Percentiles rank a stretch among this genome's conserved stretches.
These are phyloP conservation scores for Xylariaceae sp. DNA, from an alignment of 2,329 filamentous ascomycete species.

Conservation along the genomic window DNA sequence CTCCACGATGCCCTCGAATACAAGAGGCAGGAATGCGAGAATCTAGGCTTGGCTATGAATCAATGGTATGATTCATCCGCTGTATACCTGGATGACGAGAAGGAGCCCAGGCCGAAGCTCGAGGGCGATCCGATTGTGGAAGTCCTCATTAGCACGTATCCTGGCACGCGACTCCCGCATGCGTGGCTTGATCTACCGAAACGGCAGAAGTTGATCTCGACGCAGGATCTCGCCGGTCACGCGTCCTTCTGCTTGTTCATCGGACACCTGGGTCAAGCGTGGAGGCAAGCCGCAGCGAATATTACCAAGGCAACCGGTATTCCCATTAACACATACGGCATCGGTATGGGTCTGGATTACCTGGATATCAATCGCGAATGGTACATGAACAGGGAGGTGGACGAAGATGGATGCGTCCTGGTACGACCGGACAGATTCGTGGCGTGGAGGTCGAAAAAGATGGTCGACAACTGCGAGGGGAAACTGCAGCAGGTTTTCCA, in stretches of 20 bases:
- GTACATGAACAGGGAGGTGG: conserved; percentile 46
- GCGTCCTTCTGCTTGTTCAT: conserved; percentile 46
- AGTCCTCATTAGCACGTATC: conserved; percentile 42
- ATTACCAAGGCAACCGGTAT: conserved; percentile 39
- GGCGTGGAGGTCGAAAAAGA: conserved; percentile 40
- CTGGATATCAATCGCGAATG: conserved; percentile 60
- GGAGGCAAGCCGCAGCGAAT: conserved; percentile 44
- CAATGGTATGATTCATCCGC: conserved; percentile 44
- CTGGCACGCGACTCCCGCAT: conserved; percentile 56
- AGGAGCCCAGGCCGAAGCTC: conserved; percentile 29
- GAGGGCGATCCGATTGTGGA: conserved; percentile 22
- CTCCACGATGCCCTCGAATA: conserved; percentile 42
- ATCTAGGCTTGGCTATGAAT: conserved; percentile 35
- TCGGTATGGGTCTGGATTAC: conserved; percentile 54
- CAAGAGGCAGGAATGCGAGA: conserved; percentile 48
- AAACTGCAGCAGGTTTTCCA: conserved; percentile 24
- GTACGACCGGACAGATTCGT: conserved; percentile 55
- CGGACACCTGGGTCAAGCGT: conserved; percentile 50
- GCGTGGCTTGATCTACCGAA: conserved; percentile 52
- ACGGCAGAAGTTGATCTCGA: conserved; percentile 45
- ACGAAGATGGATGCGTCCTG: conserved; percentile 53
- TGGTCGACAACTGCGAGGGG: conserved; percentile 13
- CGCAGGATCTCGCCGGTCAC: conserved; percentile 55
- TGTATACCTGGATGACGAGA: conserved; percentile 30
- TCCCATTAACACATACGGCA: conserved; percentile 43